Conservation (phyloP, 441 rosid genomes). For the Gossypium laxum region DNA sequence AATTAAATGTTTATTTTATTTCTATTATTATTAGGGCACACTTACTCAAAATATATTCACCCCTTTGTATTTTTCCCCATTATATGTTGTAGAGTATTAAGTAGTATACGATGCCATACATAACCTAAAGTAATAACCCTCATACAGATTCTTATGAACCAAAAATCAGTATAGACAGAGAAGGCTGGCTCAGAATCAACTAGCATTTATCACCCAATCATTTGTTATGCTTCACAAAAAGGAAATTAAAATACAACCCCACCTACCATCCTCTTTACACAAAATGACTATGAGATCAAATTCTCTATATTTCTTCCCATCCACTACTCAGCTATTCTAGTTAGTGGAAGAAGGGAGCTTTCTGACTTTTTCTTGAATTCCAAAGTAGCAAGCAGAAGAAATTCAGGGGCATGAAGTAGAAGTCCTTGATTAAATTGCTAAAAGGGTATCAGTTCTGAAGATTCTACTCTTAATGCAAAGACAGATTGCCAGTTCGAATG, state of each 20-base stretch:
- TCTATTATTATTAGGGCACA: not conserved
- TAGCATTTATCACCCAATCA: not conserved
- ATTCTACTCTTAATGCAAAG: slow-evolving; percentile 36
- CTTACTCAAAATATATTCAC: not conserved
- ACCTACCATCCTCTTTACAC: not conserved
- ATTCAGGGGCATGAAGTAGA: not conserved
- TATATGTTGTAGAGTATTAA: not conserved
- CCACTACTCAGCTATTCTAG: not conserved
- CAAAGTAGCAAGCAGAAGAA: not conserved
- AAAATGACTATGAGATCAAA: not conserved
- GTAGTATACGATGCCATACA: not conserved
- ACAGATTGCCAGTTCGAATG: slow-evolving; percentile 59
- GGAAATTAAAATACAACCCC: not conserved
- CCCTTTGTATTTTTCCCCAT: not conserved
- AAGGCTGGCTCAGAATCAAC: not conserved
- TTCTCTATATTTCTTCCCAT: not conserved
- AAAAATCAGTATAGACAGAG: not conserved
- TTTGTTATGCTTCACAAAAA: not conserved
- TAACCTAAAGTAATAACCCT: not conserved
- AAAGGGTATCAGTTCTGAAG: not conserved
- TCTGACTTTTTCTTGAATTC: not conserved
- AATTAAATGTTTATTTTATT: too few relatives aligned
- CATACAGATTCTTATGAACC: not conserved
- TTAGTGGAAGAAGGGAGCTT: not conserved
- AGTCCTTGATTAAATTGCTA: not conserved